Conservation (phyloP, 331 rosid species). For the Pyrus hybrid region DNA sequence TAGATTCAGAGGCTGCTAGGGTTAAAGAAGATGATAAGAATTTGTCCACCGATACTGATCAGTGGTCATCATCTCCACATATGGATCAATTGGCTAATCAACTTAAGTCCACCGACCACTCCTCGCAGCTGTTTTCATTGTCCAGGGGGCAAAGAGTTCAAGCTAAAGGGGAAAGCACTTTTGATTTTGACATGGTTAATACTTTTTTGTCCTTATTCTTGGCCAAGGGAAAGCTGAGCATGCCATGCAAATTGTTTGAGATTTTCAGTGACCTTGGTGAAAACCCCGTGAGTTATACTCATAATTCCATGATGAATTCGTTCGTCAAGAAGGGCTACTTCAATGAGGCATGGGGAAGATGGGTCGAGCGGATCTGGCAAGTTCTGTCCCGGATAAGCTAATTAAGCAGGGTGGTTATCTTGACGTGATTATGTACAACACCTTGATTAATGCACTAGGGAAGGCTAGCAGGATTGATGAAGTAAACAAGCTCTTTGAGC, state of each 20-base stretch:
- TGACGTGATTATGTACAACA: too few relatives aligned
- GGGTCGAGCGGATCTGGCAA: constrained; percentile 93
- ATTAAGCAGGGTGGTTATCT: constrained; percentile 80
- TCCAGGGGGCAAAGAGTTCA: constrained; percentile 59
- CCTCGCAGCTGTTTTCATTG: constrained; percentile 35
- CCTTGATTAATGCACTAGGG: too few relatives aligned
- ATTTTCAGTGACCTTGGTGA: constrained; percentile 67
- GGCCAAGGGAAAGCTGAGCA: constrained; percentile 76
- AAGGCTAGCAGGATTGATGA: too few relatives aligned
- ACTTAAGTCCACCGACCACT: constrained; percentile 20
- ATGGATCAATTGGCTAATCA: constrained; percentile 67
- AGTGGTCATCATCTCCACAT: constrained; percentile 78
- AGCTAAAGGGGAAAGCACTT: constrained; percentile 39
- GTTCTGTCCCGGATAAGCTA: constrained; percentile 67
- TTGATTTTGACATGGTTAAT: constrained; percentile 76
- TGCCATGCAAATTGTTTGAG: constrained; percentile 89
- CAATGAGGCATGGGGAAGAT: constrained; percentile 75
- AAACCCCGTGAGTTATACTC: constrained; percentile 61
- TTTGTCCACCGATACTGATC: constrained; percentile 22
- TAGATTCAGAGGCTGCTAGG: constrained; percentile 10
- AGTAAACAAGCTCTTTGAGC: too few relatives aligned
- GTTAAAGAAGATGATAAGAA: constrained; percentile 17
- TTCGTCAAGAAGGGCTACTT: constrained; percentile 89
- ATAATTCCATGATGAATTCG: constrained; percentile 80
- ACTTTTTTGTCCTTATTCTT: constrained; percentile 77